phyloP scores from a whole-genome alignment of 2,329 filamentous ascomycete species.

The Aspergillus arachidicola region DNA sequence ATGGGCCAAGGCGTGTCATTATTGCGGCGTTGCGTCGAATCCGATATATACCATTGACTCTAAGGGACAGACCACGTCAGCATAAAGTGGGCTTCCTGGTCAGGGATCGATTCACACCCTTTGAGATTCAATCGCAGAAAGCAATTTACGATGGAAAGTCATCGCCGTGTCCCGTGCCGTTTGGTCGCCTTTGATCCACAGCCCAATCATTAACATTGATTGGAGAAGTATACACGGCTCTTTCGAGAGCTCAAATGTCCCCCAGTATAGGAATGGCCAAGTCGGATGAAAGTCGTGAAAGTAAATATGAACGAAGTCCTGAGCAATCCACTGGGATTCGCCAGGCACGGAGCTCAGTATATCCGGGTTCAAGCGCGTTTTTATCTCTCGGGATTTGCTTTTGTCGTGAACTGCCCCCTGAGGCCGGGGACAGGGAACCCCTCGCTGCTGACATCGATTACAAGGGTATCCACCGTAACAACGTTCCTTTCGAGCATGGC shows the following conservation, averaged over 20 bases:
- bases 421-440: slow-evolving; percentile 4
- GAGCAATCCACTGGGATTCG: slow-evolving; percentile 13
- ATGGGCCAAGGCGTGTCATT: slow-evolving; percentile 25
- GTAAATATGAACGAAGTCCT: slow-evolving; percentile 28
- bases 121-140: slow-evolving; percentile 23
- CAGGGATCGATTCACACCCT: slow-evolving; percentile 14
- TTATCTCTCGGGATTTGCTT: neutral
- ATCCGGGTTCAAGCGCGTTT: neutral
- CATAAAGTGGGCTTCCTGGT: fast-evolving
- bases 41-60: slow-evolving; percentile 18
- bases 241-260: slow-evolving; percentile 21
- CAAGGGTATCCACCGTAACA: slow-evolving; percentile 21
- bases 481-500: slow-evolving; percentile 20
- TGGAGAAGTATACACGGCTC: slow-evolving; percentile 31
- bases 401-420: neutral
- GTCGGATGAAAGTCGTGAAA: slow-evolving; percentile 28
- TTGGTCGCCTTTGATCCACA: slow-evolving; percentile 26
- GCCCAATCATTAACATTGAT: slow-evolving; percentile 28
- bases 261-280: slow-evolving; percentile 31
- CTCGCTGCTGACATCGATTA: slow-evolving; percentile 15
- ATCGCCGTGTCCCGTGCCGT: slow-evolving; percentile 21
- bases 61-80: neutral
- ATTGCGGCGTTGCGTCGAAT: neutral
- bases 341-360: neutral
- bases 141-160: slow-evolving; percentile 24